Conservation (phyloP, 768 basidiomycete genomes). For the Boletus sp. region DNA sequence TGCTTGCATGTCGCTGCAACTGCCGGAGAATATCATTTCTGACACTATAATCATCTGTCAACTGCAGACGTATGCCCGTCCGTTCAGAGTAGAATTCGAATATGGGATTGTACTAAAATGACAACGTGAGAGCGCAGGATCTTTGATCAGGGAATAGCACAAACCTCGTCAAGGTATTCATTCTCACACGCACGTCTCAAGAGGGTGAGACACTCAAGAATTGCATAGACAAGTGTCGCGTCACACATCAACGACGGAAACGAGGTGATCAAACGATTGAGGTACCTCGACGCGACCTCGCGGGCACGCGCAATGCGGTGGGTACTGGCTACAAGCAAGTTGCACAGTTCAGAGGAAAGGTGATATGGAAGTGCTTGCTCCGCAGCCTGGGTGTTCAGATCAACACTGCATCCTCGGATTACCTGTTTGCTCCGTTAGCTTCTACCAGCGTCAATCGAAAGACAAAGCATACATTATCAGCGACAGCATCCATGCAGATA, state of each 20-base stretch:
- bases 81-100: constrained; percentile 83
- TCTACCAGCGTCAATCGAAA: background rate
- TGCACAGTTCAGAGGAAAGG: constrained; percentile 71
- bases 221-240: constrained; percentile 78
- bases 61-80: constrained; percentile 67
- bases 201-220: constrained; percentile 89
- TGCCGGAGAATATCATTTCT: constrained; percentile 82
- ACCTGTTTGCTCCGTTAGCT: constrained; percentile 49
- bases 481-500: constrained; percentile 81
- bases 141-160: constrained; percentile 11
- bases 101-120: constrained; percentile 78
- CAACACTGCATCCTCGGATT: constrained; percentile 69
- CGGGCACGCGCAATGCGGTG: constrained; percentile 82
- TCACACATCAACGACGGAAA: constrained; percentile 97
- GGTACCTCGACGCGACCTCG: constrained; percentile 77
- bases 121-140: background rate
- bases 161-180: constrained; percentile 87
- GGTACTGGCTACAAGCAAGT: constrained; percentile 74
- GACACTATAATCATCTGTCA: constrained; percentile 83
- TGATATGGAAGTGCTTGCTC: constrained; percentile 72
- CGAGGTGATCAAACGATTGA: constrained; percentile 81
- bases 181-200: constrained; percentile 86
- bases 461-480: constrained; percentile 63
- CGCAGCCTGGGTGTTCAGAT: constrained; percentile 71
- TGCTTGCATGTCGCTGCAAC: constrained; percentile 68